Conservation (phyloP, 768 basidiomycete species). For the Leccinellum rugosiceps region DNA sequence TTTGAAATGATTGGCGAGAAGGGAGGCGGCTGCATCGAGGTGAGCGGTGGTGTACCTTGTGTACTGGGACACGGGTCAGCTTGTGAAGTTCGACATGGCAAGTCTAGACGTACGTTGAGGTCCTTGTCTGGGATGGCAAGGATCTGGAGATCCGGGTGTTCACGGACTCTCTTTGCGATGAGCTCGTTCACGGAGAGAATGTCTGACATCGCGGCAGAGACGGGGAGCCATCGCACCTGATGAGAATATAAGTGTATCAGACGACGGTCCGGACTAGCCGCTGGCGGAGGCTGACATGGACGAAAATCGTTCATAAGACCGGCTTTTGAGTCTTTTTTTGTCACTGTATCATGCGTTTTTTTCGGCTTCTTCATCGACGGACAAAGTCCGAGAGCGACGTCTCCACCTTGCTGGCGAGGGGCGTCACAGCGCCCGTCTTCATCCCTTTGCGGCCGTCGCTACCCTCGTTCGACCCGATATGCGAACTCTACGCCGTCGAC, state of each 20-base stretch:
- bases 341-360: constrained; percentile 40
- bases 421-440: constrained; percentile 20
- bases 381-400: constrained; percentile 46
- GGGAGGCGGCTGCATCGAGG: constrained; percentile 26
- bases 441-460: constrained; percentile 19
- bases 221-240: neutral
- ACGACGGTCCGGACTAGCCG: neutral
- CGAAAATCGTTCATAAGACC: neutral
- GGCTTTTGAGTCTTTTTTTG: neutral
- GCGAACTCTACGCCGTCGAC: constrained; percentile 18
- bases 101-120: constrained; percentile 12
- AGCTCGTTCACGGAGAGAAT: constrained; percentile 29
- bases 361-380: constrained; percentile 46
- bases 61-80: constrained; percentile 14
- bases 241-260: neutral
- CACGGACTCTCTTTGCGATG: constrained; percentile 16
- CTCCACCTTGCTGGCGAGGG: constrained; percentile 13
- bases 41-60: constrained; percentile 23
- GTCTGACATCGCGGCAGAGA: constrained; percentile 13
- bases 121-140: constrained; percentile 26
- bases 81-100: too few species aligned
- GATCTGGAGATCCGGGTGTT: constrained; percentile 20
- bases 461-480: constrained; percentile 24
- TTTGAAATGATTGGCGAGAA: constrained; percentile 24
- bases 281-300: neutral